Conservation (phyloP, 352 stramenopile genomes). For the Phytophthora cajani region DNA sequence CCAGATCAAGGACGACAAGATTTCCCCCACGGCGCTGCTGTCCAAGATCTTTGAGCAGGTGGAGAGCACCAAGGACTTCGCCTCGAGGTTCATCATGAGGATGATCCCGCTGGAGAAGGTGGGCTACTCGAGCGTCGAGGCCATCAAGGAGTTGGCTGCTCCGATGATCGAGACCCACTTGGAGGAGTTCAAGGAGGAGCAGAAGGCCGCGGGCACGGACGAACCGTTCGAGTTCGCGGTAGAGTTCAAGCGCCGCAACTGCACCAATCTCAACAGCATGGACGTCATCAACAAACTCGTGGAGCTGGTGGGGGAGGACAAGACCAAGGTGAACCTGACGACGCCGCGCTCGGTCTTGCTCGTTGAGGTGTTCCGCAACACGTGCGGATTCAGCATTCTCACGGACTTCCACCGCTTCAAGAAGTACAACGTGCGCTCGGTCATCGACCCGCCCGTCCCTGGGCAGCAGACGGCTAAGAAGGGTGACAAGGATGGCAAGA, state of each 20-base stretch:
- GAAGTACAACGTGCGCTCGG: slow-evolving; percentile 82
- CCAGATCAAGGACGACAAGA: slow-evolving; percentile 57
- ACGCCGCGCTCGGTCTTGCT: slow-evolving; percentile 66
- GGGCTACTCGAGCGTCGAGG: slow-evolving; percentile 65
- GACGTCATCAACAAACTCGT: slow-evolving; percentile 78
- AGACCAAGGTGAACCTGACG: slow-evolving; percentile 81
- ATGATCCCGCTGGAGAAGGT: slow-evolving; percentile 81
- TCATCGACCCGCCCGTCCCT: slow-evolving; percentile 66
- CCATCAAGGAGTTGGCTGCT: slow-evolving; percentile 59
- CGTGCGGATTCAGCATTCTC: slow-evolving; percentile 75
- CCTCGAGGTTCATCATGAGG: slow-evolving; percentile 76
- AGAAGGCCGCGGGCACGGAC: slow-evolving; percentile 28
- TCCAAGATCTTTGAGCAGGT: slow-evolving; percentile 71
- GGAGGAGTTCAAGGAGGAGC: slow-evolving; percentile 37
- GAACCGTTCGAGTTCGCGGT: slow-evolving; percentile 55
- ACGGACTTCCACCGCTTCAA: slow-evolving; percentile 77
- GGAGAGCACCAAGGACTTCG: slow-evolving; percentile 67
- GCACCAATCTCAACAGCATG: slow-evolving; percentile 71
- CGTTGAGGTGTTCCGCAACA: slow-evolving; percentile 81
- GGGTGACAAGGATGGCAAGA: slow-evolving; percentile 25
- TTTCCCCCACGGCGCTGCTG: slow-evolving; percentile 59
- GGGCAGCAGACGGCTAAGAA: slow-evolving; percentile 40
- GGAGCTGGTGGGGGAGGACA: slow-evolving; percentile 56
- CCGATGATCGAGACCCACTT: slow-evolving; percentile 65
- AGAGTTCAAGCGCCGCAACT: slow-evolving; percentile 85